phyloP scores from a whole-genome alignment of 257 asterid genomes.

The Primulina huaijiensis region DNA sequence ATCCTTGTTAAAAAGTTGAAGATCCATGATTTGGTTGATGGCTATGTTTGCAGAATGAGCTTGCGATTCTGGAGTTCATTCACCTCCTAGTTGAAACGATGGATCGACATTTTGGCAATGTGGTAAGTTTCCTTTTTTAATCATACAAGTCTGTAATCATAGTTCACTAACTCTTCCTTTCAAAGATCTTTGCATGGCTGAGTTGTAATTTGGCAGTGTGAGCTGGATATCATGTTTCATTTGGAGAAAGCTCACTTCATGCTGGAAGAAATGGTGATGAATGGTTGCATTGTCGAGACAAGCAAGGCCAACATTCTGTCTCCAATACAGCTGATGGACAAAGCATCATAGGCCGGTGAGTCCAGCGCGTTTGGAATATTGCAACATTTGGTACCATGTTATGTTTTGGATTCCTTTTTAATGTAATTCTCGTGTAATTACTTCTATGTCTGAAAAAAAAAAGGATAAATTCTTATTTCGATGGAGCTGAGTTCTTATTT shows the following conservation, averaged over 20 bases:
- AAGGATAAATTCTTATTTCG: not conserved
- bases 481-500: not conserved
- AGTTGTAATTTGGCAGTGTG: slow-evolving; percentile 53
- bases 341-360: slow-evolving; percentile 46
- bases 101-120: slow-evolving; percentile 99
- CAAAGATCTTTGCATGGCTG: not conserved
- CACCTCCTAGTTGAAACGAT: slow-evolving; percentile 95
- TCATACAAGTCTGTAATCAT: not conserved
- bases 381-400: not conserved
- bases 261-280: slow-evolving; percentile 99
- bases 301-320: slow-evolving; percentile 82
- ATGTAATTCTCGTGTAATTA: not conserved
- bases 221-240: slow-evolving; percentile 94
- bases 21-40: not conserved
- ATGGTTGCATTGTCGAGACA: slow-evolving; percentile 87
- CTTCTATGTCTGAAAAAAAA: not conserved
- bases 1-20: not conserved
- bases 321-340: slow-evolving; percentile 81
- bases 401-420: not conserved
- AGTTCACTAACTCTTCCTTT: not conserved
- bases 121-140: slow-evolving; percentile 44
- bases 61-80: slow-evolving; percentile 89
- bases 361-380: not conserved
- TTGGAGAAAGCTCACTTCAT: slow-evolving; percentile 96
- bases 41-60: slow-evolving; percentile 68